Base-by-base conservation (phyloP, 805 yeast species). In the Teunomyces kruisii region DNA sequence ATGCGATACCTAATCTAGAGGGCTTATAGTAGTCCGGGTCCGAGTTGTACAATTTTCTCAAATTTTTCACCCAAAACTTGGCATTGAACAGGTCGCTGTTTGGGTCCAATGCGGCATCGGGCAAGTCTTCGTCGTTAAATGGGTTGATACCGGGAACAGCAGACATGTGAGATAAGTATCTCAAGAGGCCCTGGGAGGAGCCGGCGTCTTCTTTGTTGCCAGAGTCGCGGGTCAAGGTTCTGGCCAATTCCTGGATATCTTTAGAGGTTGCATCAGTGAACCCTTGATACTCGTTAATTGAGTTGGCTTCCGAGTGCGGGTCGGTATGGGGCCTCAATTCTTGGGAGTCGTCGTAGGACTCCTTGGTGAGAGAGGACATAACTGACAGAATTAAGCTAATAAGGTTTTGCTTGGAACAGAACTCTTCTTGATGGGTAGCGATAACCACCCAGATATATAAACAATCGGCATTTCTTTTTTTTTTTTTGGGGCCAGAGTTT, bases 11-110 rank as follows among this genome's bases (percentile, higher is more conserved):
- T 51, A 84, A 64, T 13, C 77, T 68, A 26, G 81, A 70, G 15
- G 84, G 86, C 56, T 78, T 81, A 58, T 79, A 84, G 63, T 79
- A 80, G 17, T 83, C 87, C 0, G 80, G 79, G 53, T 84, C 86
- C 2, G 74, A 57, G 29, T 71, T 72, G 51, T 66, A 61, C 47
- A 84, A 56, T 48, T 78, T 79, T 47, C 82, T 70, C 66, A 82
- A 61, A 54, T 84, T 84, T 56, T 80, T 80, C 44, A 84, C 81
- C 90, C 90, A 84, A 44, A 75, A 78, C 55, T 75, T 78, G 42
- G 86, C 73, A 52, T 76, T 75, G 58, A 84, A 84, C 6, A 74
- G 57, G n/a, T 78, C 83, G 42, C 78, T 69, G 16, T 70, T 67
- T 1, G 90, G 90, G 56, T 84, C 80, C 53, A 84, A 67, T 42